Conservation (phyloP, 2,329 filamentous ascomycete genomes). For the Pseudomassariella vexata region DNA sequence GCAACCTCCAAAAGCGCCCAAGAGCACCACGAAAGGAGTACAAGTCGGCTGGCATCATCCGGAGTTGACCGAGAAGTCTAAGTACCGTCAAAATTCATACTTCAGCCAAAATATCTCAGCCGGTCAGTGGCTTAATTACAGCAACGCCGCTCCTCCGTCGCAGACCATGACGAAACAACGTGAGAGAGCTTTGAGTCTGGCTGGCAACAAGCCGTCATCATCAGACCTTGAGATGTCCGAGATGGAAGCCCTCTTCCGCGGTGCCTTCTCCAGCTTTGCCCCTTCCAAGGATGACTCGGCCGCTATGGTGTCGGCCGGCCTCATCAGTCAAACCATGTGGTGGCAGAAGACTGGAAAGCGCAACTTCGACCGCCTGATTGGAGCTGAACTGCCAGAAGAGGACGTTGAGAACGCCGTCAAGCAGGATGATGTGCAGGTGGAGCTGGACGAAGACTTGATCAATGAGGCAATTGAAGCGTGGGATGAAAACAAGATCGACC, state of each 20-base stretch:
- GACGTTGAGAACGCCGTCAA: slow-evolving; percentile 26
- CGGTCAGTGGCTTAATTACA: slow-evolving; percentile 66
- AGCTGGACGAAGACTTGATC: slow-evolving; percentile 45
- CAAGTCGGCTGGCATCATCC: slow-evolving; percentile 47
- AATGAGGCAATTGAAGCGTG: slow-evolving; percentile 52
- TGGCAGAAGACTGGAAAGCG: slow-evolving; percentile 68
- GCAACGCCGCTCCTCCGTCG: slow-evolving; percentile 53
- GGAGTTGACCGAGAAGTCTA: slow-evolving; percentile 49
- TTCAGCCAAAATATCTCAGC: slow-evolving; percentile 59
- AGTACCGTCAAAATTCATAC: slow-evolving; percentile 53
- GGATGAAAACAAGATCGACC: slow-evolving; percentile 56
- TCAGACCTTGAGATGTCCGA: slow-evolving; percentile 56
- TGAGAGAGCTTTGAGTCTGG: slow-evolving; percentile 65
- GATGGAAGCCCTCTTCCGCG: slow-evolving; percentile 69
- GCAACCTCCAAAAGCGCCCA: slow-evolving; percentile 66
- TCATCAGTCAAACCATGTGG: slow-evolving; percentile 63
- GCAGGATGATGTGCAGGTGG: slow-evolving; percentile 16
- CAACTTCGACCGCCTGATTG: slow-evolving; percentile 59
- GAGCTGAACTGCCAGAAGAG: slow-evolving; percentile 35
- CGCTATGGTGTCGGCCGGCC: slow-evolving; percentile 62
- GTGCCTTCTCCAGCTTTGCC: slow-evolving; percentile 75
- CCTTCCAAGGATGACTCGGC: slow-evolving; percentile 68
- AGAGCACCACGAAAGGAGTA: slow-evolving; percentile 60
- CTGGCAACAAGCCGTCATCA: slow-evolving; percentile 50
- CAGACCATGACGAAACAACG: slow-evolving; percentile 59